Conservation (phyloP, 2,329 filamentous ascomycete species). For the Apiospora malaysiana region DNA sequence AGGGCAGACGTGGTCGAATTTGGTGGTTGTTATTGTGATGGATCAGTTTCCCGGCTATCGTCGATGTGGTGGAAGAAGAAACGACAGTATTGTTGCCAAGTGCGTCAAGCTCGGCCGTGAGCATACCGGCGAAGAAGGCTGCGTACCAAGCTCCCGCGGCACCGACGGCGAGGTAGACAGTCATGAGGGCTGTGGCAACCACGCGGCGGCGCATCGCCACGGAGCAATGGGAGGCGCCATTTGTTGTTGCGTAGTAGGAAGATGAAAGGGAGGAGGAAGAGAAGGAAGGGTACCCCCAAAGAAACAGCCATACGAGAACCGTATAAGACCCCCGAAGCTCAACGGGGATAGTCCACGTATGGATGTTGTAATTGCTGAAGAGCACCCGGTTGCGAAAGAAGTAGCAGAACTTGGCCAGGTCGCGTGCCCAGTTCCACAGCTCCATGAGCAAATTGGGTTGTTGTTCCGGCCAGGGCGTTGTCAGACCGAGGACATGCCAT, state of each 20-base stretch:
- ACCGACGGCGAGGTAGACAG: neutral
- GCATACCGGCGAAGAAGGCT: constrained; percentile 4
- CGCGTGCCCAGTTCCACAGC: constrained; percentile 5
- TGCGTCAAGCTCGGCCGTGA: neutral
- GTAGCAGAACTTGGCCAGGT: constrained; percentile 23
- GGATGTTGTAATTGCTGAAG: constrained; percentile 25
- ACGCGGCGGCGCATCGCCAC: constrained; percentile 2
- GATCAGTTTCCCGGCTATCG: too few species aligned
- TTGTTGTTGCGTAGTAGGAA: too few species aligned
- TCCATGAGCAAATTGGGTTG: neutral
- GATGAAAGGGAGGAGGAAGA: neutral
- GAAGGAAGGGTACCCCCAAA: neutral
- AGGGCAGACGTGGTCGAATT: neutral
- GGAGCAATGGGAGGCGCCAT: neutral
- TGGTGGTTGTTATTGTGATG: neutral
- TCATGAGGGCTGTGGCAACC: neutral
- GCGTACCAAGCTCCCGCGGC: constrained; percentile 18
- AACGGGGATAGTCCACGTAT: constrained; percentile 27
- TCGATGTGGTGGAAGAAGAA: neutral
- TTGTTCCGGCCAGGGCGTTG: constrained; percentile 8
- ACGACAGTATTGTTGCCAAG: neutral
- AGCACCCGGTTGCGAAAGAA: constrained; percentile 24
- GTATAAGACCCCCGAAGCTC: constrained; percentile 26
- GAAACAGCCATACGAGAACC: constrained; percentile 26
- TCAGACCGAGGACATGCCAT: neutral